Evolutionary conservation across 140 eudicot species (phyloP).

Genomic region (Flaveria floridana): DNA sequence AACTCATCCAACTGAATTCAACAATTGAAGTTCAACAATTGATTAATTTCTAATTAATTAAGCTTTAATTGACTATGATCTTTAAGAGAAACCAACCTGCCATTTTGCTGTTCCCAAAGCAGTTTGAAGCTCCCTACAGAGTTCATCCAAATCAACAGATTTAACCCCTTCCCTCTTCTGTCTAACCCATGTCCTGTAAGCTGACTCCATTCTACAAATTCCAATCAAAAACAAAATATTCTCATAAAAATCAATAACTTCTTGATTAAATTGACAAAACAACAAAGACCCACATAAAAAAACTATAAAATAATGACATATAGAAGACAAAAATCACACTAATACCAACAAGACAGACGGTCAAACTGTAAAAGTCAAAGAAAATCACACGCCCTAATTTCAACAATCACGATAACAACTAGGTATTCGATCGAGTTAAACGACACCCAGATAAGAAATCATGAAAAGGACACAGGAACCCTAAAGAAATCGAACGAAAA

Average conservation of each 20-base stretch:
- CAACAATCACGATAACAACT: not conserved
- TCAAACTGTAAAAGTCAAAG: slow-evolving; percentile 18
- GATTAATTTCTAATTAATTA: not conserved
- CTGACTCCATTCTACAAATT: slow-evolving; percentile 71
- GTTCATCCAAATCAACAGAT: slow-evolving; percentile 54
- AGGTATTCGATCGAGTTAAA: slow-evolving; percentile 21
- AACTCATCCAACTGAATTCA: slow-evolving; percentile 79
- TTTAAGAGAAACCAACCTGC: slow-evolving; percentile 60
- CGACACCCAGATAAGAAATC: slow-evolving; percentile 25
- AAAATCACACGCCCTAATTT: slow-evolving; percentile 8
- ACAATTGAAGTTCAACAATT: slow-evolving; percentile 15
- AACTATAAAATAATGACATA: not conserved
- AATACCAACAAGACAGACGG: not conserved
- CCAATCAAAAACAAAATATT: not conserved
- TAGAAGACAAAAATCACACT: slow-evolving; percentile 6
- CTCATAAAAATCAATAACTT: not conserved
- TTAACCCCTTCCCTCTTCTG: slow-evolving; percentile 60
- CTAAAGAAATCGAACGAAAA: not conserved
- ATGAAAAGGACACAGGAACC: slow-evolving; percentile 23
- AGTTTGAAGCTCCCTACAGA: slow-evolving; percentile 78
- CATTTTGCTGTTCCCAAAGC: slow-evolving; percentile 96
- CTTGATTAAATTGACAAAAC: not conserved
- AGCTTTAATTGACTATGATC: not conserved
- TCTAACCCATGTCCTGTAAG: slow-evolving; percentile 85
- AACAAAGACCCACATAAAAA: slow-evolving; percentile 11